These are phyloP conservation scores for Lecanicillium sp. DNA, from an alignment of 2,329 filamentous ascomycete genomes.

Conservation along the genomic window DNA sequence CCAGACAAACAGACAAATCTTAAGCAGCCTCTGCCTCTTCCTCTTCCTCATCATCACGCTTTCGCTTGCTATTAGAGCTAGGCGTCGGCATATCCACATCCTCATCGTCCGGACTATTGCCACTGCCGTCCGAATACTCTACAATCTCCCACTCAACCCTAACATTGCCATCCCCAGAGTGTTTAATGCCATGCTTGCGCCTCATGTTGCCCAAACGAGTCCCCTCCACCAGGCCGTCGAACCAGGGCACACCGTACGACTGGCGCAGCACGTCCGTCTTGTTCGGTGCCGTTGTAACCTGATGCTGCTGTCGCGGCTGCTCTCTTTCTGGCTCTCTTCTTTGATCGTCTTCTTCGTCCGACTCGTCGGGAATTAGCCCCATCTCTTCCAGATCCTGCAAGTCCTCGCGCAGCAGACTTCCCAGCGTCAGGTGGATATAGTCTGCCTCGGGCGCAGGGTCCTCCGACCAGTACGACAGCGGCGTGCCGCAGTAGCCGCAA, in stretches of 20 bases:
- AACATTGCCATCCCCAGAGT: conserved; percentile 53
- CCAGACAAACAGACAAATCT: neutral
- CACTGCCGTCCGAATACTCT: conserved; percentile 50
- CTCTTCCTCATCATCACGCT: conserved; percentile 25
- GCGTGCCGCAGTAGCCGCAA: conserved; percentile 87
- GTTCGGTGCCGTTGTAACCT: conserved; percentile 13
- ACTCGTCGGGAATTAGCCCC: conserved; percentile 53
- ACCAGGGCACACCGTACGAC: conserved; percentile 74
- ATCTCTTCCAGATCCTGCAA: conserved; percentile 65
- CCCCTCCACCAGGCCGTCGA: conserved; percentile 71
- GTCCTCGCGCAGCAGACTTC: conserved; percentile 64
- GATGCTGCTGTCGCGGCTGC: conserved; percentile 17
- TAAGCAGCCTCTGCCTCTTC: neutral
- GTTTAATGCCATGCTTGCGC: conserved; percentile 45
- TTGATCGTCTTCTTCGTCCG: conserved; percentile 18
- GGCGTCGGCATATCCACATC: conserved; percentile 26
- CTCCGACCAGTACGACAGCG: conserved; percentile 77
- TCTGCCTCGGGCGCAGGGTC: conserved; percentile 60
- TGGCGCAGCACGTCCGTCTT: conserved; percentile 32
- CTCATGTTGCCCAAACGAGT: conserved; percentile 63
- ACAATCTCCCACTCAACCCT: conserved; percentile 77
- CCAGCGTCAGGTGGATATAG: conserved; percentile 74
- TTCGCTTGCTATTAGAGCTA: conserved; percentile 40
- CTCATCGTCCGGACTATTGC: conserved; percentile 26
- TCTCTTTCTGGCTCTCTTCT: conserved; percentile 14